Evolutionary conservation across 2,329 filamentous ascomycete species (phyloP).

Genomic region (Penicillium sp.): DNA sequence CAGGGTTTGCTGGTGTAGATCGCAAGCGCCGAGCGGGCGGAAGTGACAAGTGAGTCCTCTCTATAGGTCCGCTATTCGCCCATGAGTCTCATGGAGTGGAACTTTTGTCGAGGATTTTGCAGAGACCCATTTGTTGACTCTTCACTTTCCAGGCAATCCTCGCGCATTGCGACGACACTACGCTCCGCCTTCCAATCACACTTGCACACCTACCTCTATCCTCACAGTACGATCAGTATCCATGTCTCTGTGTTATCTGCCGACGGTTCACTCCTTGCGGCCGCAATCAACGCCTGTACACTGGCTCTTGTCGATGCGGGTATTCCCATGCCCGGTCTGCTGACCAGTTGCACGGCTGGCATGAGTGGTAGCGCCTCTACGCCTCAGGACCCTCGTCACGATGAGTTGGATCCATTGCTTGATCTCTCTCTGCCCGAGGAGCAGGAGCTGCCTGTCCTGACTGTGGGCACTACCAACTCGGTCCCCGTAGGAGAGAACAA

Average conservation of each 20-base stretch:
- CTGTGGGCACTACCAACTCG: constrained; percentile 61
- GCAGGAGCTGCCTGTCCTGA: constrained; percentile 81
- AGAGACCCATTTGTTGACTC: not conserved
- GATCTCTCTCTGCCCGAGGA: constrained; percentile 43
- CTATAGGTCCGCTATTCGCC: no score
- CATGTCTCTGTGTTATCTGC: constrained; percentile 81
- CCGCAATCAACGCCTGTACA: constrained; percentile 84
- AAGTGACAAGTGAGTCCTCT: constrained; percentile 64
- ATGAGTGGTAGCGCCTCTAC: constrained; percentile 48
- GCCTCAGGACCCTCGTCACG: constrained; percentile 35
- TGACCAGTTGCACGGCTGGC: constrained; percentile 81
- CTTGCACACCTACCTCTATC: constrained; percentile 81
- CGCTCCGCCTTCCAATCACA: constrained; percentile 68
- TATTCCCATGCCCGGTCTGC: constrained; percentile 89
- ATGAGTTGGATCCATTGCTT: constrained; percentile 40
- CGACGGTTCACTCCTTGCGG: constrained; percentile 83
- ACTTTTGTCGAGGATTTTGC: not conserved
- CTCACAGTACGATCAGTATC: constrained; percentile 76
- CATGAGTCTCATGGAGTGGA: not conserved
- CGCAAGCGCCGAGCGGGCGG: constrained; percentile 64
- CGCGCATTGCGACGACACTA: constrained; percentile 59
- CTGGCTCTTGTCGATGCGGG: constrained; percentile 91
- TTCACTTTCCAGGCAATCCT: constrained; percentile 56
- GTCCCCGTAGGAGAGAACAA: constrained; percentile 50
- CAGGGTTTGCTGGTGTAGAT: constrained; percentile 82